phyloP scores from a whole-genome alignment of 305 asterid species.

The Fraxinus albicans region DNA sequence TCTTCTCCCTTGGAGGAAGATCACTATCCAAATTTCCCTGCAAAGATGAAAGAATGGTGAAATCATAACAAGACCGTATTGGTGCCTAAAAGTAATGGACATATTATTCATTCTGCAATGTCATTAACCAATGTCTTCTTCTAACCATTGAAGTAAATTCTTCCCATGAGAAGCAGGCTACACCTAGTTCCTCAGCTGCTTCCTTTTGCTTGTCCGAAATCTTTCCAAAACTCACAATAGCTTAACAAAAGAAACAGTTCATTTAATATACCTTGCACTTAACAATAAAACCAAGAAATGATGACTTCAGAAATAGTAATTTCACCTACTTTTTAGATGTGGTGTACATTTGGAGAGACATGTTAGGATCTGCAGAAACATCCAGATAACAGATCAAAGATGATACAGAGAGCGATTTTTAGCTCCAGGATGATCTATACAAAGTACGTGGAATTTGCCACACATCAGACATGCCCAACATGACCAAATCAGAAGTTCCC shows the following conservation, averaged over 20 bases:
- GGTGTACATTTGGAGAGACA: slow-evolving; percentile 68
- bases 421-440: neutral
- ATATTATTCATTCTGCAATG: neutral
- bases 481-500: neutral
- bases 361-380: slow-evolving; percentile 63
- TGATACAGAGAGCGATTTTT: neutral
- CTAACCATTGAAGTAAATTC: slow-evolving; percentile 69
- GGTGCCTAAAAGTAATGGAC: neutral
- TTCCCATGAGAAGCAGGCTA: slow-evolving; percentile 80
- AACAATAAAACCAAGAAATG: neutral
- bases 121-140: neutral
- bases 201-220: slow-evolving; percentile 57
- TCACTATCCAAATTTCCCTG: slow-evolving; percentile 62
- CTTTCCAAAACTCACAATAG: slow-evolving; percentile 79
- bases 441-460: neutral
- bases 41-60: slow-evolving; percentile 9
- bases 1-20: slow-evolving; percentile 61
- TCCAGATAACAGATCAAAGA: neutral
- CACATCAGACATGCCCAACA: neutral
- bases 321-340: slow-evolving; percentile 70
- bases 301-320: neutral
- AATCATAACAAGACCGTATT: neutral
- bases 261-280: slow-evolving; percentile 3
- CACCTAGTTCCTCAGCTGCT: slow-evolving; percentile 68
- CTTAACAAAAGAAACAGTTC: slow-evolving; percentile 41